Base-by-base conservation (phyloP, 1,284 basidiomycete species). In the Pseudozyma thailandica region DNA sequence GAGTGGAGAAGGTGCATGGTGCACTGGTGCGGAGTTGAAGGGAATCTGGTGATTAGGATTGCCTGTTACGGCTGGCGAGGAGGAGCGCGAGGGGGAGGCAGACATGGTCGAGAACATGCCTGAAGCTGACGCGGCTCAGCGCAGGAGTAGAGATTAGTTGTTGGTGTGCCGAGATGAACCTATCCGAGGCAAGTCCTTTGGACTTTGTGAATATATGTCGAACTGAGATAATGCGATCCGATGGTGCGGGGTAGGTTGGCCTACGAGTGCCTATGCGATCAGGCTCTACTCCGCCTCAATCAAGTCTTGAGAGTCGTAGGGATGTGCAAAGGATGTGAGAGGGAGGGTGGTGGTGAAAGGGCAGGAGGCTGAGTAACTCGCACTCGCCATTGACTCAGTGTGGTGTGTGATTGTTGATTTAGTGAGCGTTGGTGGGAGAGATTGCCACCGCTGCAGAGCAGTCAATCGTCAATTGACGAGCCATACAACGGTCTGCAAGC, bases 1-100 rank as follows among this genome's bases (percentile, higher is more conserved):
- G 15, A 76, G 61, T 18, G 66, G 72, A 41, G 58, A 66, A 16
- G 74, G 74, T 21, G 63, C 72, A 66, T 76, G 74, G 18, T 76
- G 71, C 7, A 74, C 72, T 0, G 72, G 69, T 12, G 74, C 69
- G 26, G 53, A 54, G 48, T 68, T 66, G 46, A 76, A 76, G 13
- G 74, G 74, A n/a, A 76, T 74, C 39, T 74, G 74, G 39, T 71
- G 74, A 26, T 55, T 71, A 9, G 68, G 55, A 20, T 52, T 53
- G 25, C 51, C 52, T n/a, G 61, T 46, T 25, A 71, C 56, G 4
- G 68, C 61, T 16, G 68, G 68, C 16, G 68, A 71, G 13, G 68
- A 71, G n/a, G 68, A 71, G 20, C 68, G 49, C 4, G 68, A 71
- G 7, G 68, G 68, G 0, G 61, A 71, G 43, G 61, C 53, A 27